Evolutionary conservation across 2,329 filamentous ascomycete genomes (phyloP).

Genomic region (Rhinocladiella mackenziei): DNA sequence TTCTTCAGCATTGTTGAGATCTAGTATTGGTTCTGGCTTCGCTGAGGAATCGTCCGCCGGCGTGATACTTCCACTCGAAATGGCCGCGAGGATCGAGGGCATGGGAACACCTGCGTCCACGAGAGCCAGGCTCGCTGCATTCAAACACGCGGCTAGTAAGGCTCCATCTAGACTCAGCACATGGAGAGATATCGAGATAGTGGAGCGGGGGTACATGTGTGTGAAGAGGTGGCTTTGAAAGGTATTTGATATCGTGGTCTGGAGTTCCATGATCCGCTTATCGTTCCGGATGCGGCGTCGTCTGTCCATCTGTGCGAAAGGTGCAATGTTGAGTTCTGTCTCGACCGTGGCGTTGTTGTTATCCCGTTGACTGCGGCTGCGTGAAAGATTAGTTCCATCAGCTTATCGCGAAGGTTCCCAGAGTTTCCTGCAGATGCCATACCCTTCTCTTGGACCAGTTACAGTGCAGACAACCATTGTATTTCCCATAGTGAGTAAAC

Average conservation of each 20-base stretch:
- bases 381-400: too few species aligned
- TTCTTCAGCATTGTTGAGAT: conserved; percentile 45
- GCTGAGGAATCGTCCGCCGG: conserved; percentile 20
- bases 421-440: too few species aligned
- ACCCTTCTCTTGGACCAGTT: conserved; percentile 72
- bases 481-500: conserved; percentile 94
- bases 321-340: conserved; percentile 29
- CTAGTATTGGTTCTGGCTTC: conserved; percentile 40
- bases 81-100: conserved; percentile 84
- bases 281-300: conserved; percentile 24
- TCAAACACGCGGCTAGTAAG: conserved; percentile 81
- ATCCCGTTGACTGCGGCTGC: conserved; percentile 29
- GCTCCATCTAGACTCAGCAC: conserved; percentile 88
- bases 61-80: conserved; percentile 69
- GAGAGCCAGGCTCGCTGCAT: conserved; percentile 84
- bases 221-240: conserved; percentile 76
- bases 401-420: too few species aligned
- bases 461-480: conserved; percentile 95
- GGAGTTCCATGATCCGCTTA: conserved; percentile 58
- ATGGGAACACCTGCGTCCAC: conserved; percentile 95
- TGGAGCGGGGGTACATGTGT: conserved; percentile 82
- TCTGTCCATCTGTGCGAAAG: conserved; percentile 29
- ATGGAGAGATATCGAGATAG: conserved; percentile 77
- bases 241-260: conserved; percentile 71
- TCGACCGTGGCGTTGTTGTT: conserved; percentile 28